phyloP scores from a whole-genome alignment of 352 stramenopile species.

The Phytopythium vexans region DNA sequence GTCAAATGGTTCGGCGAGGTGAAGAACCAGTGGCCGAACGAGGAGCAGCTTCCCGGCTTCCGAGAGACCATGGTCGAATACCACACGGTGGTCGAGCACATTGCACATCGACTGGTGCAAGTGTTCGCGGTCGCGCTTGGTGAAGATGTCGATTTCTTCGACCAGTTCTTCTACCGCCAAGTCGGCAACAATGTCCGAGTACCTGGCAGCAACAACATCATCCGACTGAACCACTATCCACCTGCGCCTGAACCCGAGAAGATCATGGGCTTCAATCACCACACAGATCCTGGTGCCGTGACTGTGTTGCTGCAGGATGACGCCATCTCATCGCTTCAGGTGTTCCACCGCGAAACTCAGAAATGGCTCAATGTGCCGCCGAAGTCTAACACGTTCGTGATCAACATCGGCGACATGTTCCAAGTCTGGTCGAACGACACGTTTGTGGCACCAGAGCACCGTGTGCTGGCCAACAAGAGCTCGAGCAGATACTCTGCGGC shows the following conservation, averaged over 20 bases:
- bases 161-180: constrained; percentile 47
- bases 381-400: constrained; percentile 41
- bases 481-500: constrained; percentile 43
- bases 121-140: constrained; percentile 51
- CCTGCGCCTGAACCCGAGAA: constrained; percentile 34
- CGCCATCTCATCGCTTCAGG: constrained; percentile 51
- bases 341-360: constrained; percentile 43
- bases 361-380: constrained; percentile 49
- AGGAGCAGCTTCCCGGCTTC: constrained; percentile 50
- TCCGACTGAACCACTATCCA: constrained; percentile 92
- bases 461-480: constrained; percentile 34
- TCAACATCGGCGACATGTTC: constrained; percentile 65
- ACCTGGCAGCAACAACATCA: constrained; percentile 77
- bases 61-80: constrained; percentile 36
- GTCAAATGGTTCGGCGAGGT: constrained; percentile 48
- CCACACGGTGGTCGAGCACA: constrained; percentile 46
- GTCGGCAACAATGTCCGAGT: not conserved
- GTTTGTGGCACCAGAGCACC: constrained; percentile 46
- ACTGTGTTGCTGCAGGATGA: constrained; percentile 70
- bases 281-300: constrained; percentile 57
- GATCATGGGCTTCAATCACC: constrained; percentile 52
- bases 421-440: constrained; percentile 61
- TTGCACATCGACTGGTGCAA: constrained; percentile 48
- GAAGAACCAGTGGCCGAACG: constrained; percentile 79
- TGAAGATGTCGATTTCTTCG: constrained; percentile 44